These are phyloP conservation scores for Beta macrorhiza DNA, from an alignment of 179 eudicot genomes.

Conservation along the genomic window DNA sequence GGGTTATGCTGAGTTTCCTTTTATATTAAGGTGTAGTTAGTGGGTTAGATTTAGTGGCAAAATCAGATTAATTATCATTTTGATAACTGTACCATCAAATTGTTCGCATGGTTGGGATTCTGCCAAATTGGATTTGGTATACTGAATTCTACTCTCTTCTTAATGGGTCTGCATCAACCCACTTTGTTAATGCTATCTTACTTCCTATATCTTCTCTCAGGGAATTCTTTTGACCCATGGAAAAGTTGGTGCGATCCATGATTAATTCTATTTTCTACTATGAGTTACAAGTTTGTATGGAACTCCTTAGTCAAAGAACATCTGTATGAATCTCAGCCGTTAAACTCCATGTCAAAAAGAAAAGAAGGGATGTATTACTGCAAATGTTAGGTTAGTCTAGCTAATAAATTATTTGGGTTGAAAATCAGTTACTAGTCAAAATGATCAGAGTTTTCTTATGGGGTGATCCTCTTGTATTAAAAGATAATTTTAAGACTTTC, in stretches of 20 bases:
- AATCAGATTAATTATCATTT: slow-evolving; percentile 14
- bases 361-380: too few species aligned
- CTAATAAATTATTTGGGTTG: too few species aligned
- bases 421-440: too few species aligned
- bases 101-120: slow-evolving; percentile 24
- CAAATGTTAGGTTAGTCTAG: too few species aligned
- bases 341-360: too few species aligned
- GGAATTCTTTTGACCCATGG: slow-evolving; percentile 21
- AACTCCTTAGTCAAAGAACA: too few species aligned
- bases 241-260: slow-evolving; percentile 17
- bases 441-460: too few species aligned
- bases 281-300: too few species aligned
- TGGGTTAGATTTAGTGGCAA: slow-evolving; percentile 37
- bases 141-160: slow-evolving; percentile 17
- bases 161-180: slow-evolving; percentile 7
- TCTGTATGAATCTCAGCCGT: too few species aligned
- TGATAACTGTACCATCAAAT: slow-evolving; percentile 25
- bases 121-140: slow-evolving; percentile 37
- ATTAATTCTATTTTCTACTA: neutral
- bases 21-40: slow-evolving; percentile 17
- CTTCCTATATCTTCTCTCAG: slow-evolving; percentile 1
- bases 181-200: slow-evolving; percentile 29
- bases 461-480: too few species aligned
- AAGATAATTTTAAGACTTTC: too few species aligned
- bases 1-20: slow-evolving; percentile 12